Evolutionary conservation across 306 rosid genomes (phyloP), one percentile per base, ranked within the genome.

Genomic region (Acacia crassicarpa): DNA sequence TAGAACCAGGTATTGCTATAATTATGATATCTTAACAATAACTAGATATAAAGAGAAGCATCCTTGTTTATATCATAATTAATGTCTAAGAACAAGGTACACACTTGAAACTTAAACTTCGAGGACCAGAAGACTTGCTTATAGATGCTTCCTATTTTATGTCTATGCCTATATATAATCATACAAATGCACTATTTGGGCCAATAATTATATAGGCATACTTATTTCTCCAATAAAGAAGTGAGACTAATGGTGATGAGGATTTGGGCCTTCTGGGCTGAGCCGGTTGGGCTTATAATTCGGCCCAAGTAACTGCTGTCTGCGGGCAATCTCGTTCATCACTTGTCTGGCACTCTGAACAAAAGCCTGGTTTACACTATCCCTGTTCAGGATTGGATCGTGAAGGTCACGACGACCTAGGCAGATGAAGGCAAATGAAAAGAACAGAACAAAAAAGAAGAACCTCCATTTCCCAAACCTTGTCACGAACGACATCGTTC

Each of bases 221-320:
- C 65, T n/a, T 22, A n/a, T 54, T 19, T 54, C 23, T 54, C 62
- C 58, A 51, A 51, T 51, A 9, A 58, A 23, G 32, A 23, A 22
- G 45, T 8, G 19, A 46, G 53, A 48, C 20, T 76, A 85, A 15
- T 89, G 89, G 78, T 89, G 91, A 51, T 74, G 86, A 63, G 89
- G 80, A 65, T 89, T 83, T 0, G 91, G 91, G 17, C 91, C 91
- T 13, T 78, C 88, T 0, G 91, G 91, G 77, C 91, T 86, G 22
- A 86, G 76, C 0, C 91, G 69, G 75, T 46, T 48, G 22, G 82
- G 77, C n/a, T 56, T 15, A 41, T 74, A 62, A 3, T 74, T 9
- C 14, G 83, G 78, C 78, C 80, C 88, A 75, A 84, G 61, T 73
- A 84, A 40, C 9, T 53, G 72, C 51, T 77, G 80, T 71, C 88